Base-by-base conservation (phyloP, 129 eudicot genomes). In the Chrysanthemum lavandulifolium region DNA sequence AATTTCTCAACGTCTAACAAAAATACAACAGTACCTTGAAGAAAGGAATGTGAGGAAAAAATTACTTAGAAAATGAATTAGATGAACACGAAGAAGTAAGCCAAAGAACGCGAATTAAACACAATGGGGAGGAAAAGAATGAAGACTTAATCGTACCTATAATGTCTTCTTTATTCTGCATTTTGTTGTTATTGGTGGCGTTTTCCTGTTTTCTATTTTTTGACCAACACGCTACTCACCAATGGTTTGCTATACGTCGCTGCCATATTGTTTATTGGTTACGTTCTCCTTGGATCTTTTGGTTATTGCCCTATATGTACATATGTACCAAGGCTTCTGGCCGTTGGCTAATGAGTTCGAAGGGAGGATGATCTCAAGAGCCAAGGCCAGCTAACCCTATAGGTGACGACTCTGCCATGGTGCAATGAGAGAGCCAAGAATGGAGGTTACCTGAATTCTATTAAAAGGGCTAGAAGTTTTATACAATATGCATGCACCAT, bases 301-400 rank as follows among this genome's bases (percentile, higher is more conserved):
- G 96, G 96, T 15, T 89, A 36, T 3, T 82, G 73, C 82, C 87
- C 13, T 89, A 83, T 73, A 13, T 86, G n/a, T 89, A 82, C 80
- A 71, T 90, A 45, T 86, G 87, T 81, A 54, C 76, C 13, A 89
- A 80, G 77, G 65, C 71, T 16, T 79, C 84, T 19, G 53, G 61
- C 25, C 73, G 58, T 5, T 69, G 81, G 60, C 27, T 58, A 15
- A 55, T 13, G 10, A 29, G 75, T 15, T 27, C 45, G 27, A 67
- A 5, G 73, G 66, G 31, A 50, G 55, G 10, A 76, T 74, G 69
- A 74, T 25, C 57, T 51, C 85, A 71, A 47, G 69, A 59, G 27
- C 40, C 61, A 68, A 10, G 69, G 12, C 52, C 21, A 16, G 68
- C 74, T 68, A 68, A 76, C 15, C 69, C 51, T 51, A 27, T 47